Evolutionary conservation across 78 protist genomes (phyloP), one percentile per base, ranked within the genome.

Genomic region (Bigelowiella natans): DNA sequence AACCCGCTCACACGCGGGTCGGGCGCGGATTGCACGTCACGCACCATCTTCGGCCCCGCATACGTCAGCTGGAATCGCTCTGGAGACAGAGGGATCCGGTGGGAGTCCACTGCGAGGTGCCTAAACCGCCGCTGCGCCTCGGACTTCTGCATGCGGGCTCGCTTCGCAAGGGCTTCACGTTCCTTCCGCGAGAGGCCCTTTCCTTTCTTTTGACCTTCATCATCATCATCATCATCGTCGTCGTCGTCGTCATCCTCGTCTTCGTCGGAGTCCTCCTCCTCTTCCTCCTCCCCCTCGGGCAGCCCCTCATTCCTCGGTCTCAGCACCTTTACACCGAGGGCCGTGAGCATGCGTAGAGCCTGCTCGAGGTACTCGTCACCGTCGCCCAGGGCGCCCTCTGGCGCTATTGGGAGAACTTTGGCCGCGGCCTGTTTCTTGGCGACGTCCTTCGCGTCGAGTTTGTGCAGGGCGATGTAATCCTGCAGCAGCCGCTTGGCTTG

Each of bases 1-100:
- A 97, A 97, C 37, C 89, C 89, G 11, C 73, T 31, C 73, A 87
- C 89, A 34, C 89, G 89, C 3, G 11, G 40, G 89, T 87, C 89
- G 40, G 89, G 89, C 26, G 83, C 83, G 3, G 89, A 87, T 18
- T 39, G 11, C 64, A 87, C 89, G 36, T 39, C 37, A 30, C 89
- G 89, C 2, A 87, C 36, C 89, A 87, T 87, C 26, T 34, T 18
- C 18, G 11, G 89, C 7, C 89, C 89, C 7, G 38, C 40, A 34
- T 34, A 31, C 36, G 2, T 3, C 38, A 87, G 7, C 64, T 87
- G 89, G 11, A 87, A 87, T 2, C 89, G 89, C 64, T 11, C 89
- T 7, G 36, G 11, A 29, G 89, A 34, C 64, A 39, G 31, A 26
- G 73, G 73, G 7, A 87, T 40, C 11, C 29, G 86, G 31, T 83